Conservation (phyloP, 1,284 basidiomycete genomes). For the Flammula alnicola region DNA sequence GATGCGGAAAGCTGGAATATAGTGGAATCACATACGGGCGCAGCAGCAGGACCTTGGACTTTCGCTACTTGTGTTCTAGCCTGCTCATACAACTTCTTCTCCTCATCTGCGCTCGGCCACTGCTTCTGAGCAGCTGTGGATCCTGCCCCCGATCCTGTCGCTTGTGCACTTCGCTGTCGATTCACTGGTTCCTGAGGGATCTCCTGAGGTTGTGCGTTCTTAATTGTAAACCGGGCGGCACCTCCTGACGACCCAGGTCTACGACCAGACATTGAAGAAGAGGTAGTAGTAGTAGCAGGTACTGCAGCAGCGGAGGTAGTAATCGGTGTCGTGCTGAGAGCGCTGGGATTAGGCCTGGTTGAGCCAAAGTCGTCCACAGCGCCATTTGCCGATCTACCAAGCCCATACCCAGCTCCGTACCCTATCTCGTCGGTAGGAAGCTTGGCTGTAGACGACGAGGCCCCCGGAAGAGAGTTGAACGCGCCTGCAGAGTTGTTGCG, state of each 20-base stretch:
- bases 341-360: constrained; percentile 10
- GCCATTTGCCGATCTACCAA: constrained; percentile 6
- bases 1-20: no score
- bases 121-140: constrained; percentile 20
- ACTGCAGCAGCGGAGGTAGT: constrained; percentile 5
- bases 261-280: no score
- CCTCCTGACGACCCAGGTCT: no score
- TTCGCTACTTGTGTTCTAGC: constrained; percentile 66
- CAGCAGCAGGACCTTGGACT: constrained; percentile 50
- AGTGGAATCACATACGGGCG: constrained; percentile 38
- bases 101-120: constrained; percentile 66
- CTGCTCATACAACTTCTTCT: constrained; percentile 70
- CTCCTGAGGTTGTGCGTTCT: constrained; percentile 32
- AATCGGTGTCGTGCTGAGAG: constrained; percentile 7
- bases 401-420: constrained; percentile 21
- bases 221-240: constrained; percentile 35
- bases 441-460: constrained; percentile 13
- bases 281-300: constrained; percentile 6
- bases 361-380: constrained; percentile 22
- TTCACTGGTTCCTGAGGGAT: constrained; percentile 10
- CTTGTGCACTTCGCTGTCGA: constrained; percentile 23
- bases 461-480: constrained; percentile 22
- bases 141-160: constrained; percentile 14
- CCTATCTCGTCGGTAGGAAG: constrained; percentile 35
- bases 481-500: constrained; percentile 16